These are phyloP conservation scores for Groenewaldozyma tartarivorans DNA, from an alignment of 805 yeast species.

Conservation along the genomic window DNA sequence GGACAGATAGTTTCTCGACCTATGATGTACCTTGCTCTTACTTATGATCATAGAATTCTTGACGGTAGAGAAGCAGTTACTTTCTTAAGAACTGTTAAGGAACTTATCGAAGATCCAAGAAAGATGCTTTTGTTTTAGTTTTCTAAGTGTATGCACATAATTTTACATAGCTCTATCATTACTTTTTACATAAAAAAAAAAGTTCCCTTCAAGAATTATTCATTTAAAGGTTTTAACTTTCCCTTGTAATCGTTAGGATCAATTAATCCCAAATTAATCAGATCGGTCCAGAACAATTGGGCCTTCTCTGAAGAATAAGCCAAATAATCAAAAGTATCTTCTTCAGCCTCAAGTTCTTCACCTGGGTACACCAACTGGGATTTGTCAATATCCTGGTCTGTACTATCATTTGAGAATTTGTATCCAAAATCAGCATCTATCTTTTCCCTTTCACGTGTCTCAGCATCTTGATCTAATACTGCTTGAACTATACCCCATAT, in stretches of 20 bases:
- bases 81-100: constrained; percentile 92
- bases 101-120: constrained; percentile 96
- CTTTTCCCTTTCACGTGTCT: constrained; percentile 30
- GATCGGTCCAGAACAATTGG: constrained; percentile 64
- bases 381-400: constrained; percentile 17
- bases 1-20: constrained; percentile 97
- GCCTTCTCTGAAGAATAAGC: constrained; percentile 69
- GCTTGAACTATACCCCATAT: constrained; percentile 88
- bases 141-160: constrained; percentile 1
- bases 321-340: constrained; percentile 70
- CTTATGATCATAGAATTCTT: constrained; percentile 95
- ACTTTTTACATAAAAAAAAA: no score
- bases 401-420: constrained; percentile 26
- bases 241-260: constrained; percentile 27
- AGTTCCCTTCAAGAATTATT: no score
- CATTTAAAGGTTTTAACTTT: constrained; percentile 6
- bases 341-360: constrained; percentile 18
- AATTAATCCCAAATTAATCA: constrained; percentile 49
- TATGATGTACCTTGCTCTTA: constrained; percentile 98
- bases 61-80: constrained; percentile 99
- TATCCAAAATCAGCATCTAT: constrained; percentile 29
- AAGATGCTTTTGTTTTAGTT: constrained; percentile 73
- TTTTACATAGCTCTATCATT: no score
- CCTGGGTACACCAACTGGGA: neutral
- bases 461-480: constrained; percentile 36